Conservation (phyloP, 139 green algal genomes). For the Zygnema cylindricum region DNA sequence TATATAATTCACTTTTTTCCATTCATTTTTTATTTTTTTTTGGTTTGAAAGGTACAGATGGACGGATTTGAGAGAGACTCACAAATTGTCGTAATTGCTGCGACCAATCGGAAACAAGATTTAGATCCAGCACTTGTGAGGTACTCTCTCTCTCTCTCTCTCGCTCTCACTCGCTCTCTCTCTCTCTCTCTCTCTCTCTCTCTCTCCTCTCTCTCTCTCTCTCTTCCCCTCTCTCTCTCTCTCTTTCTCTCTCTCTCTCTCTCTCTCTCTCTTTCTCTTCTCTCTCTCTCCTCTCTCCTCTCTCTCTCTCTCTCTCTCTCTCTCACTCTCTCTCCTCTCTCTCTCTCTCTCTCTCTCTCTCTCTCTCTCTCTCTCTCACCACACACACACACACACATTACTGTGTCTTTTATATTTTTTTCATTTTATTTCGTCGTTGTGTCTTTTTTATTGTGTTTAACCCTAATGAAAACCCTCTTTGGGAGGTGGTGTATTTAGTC, state of each 20-base stretch:
- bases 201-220: background rate
- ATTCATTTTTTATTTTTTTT: no score
- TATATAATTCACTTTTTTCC: no score
- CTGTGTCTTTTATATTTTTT: no score
- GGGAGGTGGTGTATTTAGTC: background rate
- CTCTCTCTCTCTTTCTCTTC: background rate
- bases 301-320: no score
- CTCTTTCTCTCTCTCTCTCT: background rate
- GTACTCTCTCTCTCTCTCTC: background rate
- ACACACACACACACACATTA: no score
- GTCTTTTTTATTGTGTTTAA: no score
- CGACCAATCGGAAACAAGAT: conserved; percentile 88
- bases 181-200: conserved; percentile 63
- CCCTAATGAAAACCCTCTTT: no score
- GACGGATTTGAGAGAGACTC: conserved; percentile 68
- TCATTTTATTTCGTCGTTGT: no score
- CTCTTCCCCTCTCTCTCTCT: background rate
- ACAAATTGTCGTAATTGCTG: conserved; percentile 81
- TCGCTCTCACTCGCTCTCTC: background rate
- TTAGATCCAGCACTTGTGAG: conserved; percentile 76
- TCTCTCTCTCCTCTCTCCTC: background rate
- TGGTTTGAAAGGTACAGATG: conserved; percentile 59
- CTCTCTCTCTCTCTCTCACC: no score
- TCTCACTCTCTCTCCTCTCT: no score
- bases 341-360: no score